phyloP scores from a whole-genome alignment of 768 basidiomycete genomes.

The Podaxis mareebaensis region DNA sequence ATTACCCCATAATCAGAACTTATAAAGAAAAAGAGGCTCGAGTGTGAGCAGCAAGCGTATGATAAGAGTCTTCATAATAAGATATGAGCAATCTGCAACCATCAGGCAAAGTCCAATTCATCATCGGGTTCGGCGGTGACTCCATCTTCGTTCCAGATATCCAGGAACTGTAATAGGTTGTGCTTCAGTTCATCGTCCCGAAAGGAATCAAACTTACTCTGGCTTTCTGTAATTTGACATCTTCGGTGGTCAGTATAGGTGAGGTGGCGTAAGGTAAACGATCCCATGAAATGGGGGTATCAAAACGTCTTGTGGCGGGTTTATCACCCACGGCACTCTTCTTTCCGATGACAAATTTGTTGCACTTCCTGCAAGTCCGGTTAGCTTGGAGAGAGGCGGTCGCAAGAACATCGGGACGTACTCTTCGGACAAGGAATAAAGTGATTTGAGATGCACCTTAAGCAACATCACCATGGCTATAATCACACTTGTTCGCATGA shows the following conservation, averaged over 20 bases:
- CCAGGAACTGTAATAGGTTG: conserved; percentile 55
- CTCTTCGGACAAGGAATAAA: conserved; percentile 93
- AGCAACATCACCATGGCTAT: conserved; percentile 86
- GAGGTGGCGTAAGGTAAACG: conserved; percentile 66
- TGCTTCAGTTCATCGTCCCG: background rate
- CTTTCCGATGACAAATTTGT: conserved; percentile 84
- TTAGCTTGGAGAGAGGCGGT: background rate
- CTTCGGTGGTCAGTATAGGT: conserved; percentile 61
- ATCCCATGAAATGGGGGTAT: conserved; percentile 68
- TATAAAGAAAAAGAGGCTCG: background rate
- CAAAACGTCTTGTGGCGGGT: conserved; percentile 63
- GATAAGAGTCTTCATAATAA: background rate
- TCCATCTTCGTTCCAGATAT: conserved; percentile 83
- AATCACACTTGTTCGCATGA: conserved; percentile 71
- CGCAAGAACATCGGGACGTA: conserved; percentile 38
- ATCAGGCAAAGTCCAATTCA: conserved; percentile 27
- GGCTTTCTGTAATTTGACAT: conserved; percentile 60
- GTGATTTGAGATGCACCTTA: conserved; percentile 78
- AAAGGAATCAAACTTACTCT: conserved; percentile 47
- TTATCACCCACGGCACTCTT: conserved; percentile 90
- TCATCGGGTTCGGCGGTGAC: conserved; percentile 63
- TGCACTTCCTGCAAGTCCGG: conserved; percentile 74
- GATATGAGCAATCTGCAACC: background rate
- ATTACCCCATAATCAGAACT: background rate
- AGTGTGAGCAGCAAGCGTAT: conserved; percentile 8